Conservation (phyloP, 164 flowering plant genomes). For the Vitis rupestris region DNA sequence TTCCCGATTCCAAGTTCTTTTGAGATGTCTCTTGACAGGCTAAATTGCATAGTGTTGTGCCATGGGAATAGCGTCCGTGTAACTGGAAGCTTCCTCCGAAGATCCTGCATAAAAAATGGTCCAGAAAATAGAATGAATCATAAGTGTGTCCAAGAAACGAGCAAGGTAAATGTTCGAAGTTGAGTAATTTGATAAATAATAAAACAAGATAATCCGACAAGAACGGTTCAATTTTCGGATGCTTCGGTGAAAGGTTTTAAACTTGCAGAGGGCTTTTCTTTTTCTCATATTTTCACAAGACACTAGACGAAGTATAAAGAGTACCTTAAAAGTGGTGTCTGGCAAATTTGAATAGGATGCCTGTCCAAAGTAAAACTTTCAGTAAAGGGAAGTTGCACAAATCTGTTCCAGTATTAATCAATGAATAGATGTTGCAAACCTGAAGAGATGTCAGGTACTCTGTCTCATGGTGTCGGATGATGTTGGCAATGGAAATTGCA, state of each 20-base stretch:
- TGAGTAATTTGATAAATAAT: no score
- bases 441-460: slow-evolving; percentile 86
- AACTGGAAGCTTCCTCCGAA: slow-evolving; percentile 94
- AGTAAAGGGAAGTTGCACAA: slow-evolving; percentile 13
- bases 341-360: slow-evolving; percentile 83
- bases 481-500: slow-evolving; percentile 61
- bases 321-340: slow-evolving; percentile 95
- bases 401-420: neutral
- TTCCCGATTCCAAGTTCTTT: slow-evolving; percentile 77
- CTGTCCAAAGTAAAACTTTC: slow-evolving; percentile 46
- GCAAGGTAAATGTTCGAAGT: no score
- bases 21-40: slow-evolving; percentile 71
- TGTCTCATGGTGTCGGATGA: slow-evolving; percentile 90
- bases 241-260: no score
- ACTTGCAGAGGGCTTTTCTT: no score
- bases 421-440: slow-evolving; percentile 35
- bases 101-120: slow-evolving; percentile 57
- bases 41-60: slow-evolving; percentile 85
- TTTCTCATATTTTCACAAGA: no score
- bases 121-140: neutral
- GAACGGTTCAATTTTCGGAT: no score
- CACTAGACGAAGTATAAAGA: neutral
- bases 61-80: slow-evolving; percentile 95
- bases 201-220: no score
- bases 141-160: no score